Evolutionary conservation across 108 stramenopile genomes (phyloP).

Genomic region (Thalassiosira profunda): DNA sequence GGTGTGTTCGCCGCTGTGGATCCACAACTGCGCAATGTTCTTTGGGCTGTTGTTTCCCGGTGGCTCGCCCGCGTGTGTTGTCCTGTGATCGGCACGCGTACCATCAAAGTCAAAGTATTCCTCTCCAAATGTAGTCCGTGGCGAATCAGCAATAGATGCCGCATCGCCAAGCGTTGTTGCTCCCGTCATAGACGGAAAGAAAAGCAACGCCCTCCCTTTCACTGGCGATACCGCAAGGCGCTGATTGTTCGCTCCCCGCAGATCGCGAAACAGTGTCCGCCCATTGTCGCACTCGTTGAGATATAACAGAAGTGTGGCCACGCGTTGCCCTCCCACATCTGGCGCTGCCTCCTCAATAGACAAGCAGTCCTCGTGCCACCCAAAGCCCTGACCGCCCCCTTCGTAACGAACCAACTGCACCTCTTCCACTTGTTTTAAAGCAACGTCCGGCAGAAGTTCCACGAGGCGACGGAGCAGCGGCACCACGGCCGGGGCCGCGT

Average conservation of each 20-base stretch:
- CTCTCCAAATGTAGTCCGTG: constrained; percentile 11
- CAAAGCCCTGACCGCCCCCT: constrained; percentile 26
- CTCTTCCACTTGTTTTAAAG: constrained; percentile 21
- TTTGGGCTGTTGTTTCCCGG: constrained; percentile 12
- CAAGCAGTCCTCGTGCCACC: constrained; percentile 24
- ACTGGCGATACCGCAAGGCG: constrained; percentile 20
- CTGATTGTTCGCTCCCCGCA: background rate
- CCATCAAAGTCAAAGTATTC: constrained; percentile 22
- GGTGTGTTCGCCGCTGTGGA: constrained; percentile 10
- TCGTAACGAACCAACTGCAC: constrained; percentile 24
- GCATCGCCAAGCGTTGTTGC: constrained; percentile 1
- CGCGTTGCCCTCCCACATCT: constrained; percentile 25
- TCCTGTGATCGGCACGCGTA: constrained; percentile 25
- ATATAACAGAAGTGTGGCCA: constrained; percentile 25
- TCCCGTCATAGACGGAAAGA: constrained; percentile 16
- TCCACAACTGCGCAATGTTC: constrained; percentile 32
- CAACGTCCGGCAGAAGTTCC: constrained; percentile 13
- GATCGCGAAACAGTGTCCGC: constrained; percentile 23
- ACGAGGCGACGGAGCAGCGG: constrained; percentile 7
- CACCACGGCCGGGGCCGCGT: background rate
- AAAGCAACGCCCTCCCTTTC: constrained; percentile 25
- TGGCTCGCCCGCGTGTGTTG: constrained; percentile 26
- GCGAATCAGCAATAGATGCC: background rate
- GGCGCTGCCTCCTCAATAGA: background rate
- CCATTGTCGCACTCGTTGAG: constrained; percentile 26